Evolutionary conservation across 129 eudicot genomes (phyloP).

Genomic region (Solidago caesia): DNA sequence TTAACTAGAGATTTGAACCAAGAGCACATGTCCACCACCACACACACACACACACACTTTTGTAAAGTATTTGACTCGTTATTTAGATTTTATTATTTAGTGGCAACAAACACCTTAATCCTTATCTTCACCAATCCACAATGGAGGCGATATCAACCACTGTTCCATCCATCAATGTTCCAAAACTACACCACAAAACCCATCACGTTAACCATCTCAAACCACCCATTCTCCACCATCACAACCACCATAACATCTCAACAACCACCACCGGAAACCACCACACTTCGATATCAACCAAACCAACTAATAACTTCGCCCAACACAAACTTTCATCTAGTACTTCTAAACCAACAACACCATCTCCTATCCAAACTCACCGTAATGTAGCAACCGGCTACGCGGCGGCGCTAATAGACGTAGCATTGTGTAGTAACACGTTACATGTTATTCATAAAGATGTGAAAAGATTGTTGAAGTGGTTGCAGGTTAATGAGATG

Average conservation of each 20-base stretch:
- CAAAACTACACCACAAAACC: constrained; percentile 29
- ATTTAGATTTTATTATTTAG: background rate
- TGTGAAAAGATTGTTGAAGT: constrained; percentile 44
- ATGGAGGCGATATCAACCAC: constrained; percentile 69
- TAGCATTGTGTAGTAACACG: constrained; percentile 32
- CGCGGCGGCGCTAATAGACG: constrained; percentile 73
- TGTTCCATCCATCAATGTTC: constrained; percentile 47
- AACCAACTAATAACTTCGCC: constrained; percentile 22
- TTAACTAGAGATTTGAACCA: background rate
- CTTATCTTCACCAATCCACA: constrained; percentile 30
- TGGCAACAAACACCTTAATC: background rate
- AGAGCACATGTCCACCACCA: background rate
- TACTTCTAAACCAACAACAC: constrained; percentile 15
- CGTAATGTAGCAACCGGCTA: constrained; percentile 63
- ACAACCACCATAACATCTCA: constrained; percentile 32
- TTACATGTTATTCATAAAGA: constrained; percentile 40
- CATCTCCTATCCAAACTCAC: constrained; percentile 22
- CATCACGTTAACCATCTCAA: constrained; percentile 29
- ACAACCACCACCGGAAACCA: constrained; percentile 24
- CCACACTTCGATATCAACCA: constrained; percentile 37
- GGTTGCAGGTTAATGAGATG: constrained; percentile 36
- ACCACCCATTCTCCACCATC: constrained; percentile 23
- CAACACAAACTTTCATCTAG: constrained; percentile 18
- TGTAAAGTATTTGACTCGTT: background rate
- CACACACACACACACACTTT: background rate